Evolutionary conservation across 2,329 filamentous ascomycete genomes (phyloP), one percentile per base, ranked within the genome.

Genomic region (Penicillium sp.): DNA sequence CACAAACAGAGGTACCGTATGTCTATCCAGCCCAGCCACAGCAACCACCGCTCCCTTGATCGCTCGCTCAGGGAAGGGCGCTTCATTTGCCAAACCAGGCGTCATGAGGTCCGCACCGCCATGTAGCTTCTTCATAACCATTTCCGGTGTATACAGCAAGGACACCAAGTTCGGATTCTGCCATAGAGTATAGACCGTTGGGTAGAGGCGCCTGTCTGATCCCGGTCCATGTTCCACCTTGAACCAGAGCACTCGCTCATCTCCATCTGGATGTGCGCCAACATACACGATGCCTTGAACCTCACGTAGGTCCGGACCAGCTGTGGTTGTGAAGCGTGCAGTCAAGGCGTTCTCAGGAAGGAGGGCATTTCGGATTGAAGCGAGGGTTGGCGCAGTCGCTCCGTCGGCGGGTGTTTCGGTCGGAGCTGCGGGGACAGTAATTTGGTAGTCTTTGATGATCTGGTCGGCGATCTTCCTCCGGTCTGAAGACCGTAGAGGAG

Each of bases 91-190:
- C 15, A 91, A 76, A 9, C 88, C 88, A 1, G 88, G 88, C 1
- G 85, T 89, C 88, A 90, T 90, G 53, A 91, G 78, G 73, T 90
- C 88, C 22, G 88, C 88, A 4, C 88, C 88, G 8, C 83, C 82
- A 60, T 84, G 85, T 9, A 91, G 77, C 74, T 89, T 90, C 63
- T 84, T 80, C 70, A 90, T 84, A 26, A 86, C 82, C 53, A 80
- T 69, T 10, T 82, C 80, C 4, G 86, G 86, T 0, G 88, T 90
- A 67, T 89, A 84, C n/a, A 91, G 80, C 35, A 91, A 74, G 0
- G 88, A 86, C 0, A 89, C 77, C 15, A 91, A 77, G 33, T 81
- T 79, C 3, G 87, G 81, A 68, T 89, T 86, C 60, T 83, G 82
- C 88, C 88, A 91, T 62, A 90, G 76, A 1, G 88, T 89, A 72